Evolutionary conservation across 331 rosid genomes (phyloP).

Genomic region (Dryas integrifolia): DNA sequence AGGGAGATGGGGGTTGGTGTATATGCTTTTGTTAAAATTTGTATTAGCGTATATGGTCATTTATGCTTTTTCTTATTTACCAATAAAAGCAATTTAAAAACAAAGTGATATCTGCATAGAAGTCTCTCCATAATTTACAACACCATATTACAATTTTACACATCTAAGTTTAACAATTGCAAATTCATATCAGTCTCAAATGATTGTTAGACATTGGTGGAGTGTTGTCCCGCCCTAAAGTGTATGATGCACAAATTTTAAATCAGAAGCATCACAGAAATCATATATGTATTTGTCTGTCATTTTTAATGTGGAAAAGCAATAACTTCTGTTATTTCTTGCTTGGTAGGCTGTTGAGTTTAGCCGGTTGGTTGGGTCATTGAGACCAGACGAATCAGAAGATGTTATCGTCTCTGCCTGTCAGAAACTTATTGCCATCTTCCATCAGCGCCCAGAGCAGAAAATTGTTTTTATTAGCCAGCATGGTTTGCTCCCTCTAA

Average conservation of each 20-base stretch:
- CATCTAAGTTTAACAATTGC: too few species aligned
- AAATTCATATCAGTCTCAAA: background rate
- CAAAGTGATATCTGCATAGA: too few species aligned
- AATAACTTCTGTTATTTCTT: slow-evolving; percentile 23
- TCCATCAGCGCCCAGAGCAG: slow-evolving; percentile 89
- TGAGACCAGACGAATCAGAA: slow-evolving; percentile 85
- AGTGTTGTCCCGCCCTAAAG: background rate
- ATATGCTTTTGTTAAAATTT: too few species aligned
- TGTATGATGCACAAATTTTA: background rate
- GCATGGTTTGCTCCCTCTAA: slow-evolving; percentile 91
- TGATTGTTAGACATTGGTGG: background rate
- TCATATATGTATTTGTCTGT: background rate
- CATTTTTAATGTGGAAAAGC: slow-evolving; percentile 19
- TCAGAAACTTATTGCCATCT: slow-evolving; percentile 78
- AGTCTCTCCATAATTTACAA: too few species aligned
- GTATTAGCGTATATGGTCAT: too few species aligned
- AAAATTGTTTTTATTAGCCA: slow-evolving; percentile 83
- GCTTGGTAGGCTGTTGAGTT: slow-evolving; percentile 89
- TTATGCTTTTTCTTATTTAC: too few species aligned
- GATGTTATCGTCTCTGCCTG: slow-evolving; percentile 82
- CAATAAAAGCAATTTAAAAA: too few species aligned
- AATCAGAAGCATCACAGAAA: background rate
- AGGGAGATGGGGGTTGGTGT: too few species aligned
- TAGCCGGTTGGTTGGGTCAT: slow-evolving; percentile 75
- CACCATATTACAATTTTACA: too few species aligned